A percentile compares a stretch with the other conserved stretches of the same genome.
Conservation (phyloP, 2,329 filamentous ascomycete genomes). For the Fonsecaea pugnacius region DNA sequence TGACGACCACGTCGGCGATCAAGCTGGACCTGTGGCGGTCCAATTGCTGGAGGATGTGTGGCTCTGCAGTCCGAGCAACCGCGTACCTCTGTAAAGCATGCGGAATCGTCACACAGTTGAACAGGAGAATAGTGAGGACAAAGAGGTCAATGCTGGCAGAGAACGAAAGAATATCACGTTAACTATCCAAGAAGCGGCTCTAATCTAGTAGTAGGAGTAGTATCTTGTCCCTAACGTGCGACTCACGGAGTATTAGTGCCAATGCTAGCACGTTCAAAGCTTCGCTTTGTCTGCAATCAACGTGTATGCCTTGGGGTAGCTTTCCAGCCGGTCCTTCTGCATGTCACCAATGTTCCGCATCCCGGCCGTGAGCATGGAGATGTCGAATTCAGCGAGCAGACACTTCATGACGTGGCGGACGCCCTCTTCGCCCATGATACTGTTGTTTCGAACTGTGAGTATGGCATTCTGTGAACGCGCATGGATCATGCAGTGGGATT, state of each 20-base stretch:
- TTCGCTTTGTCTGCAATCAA: conserved; percentile 46
- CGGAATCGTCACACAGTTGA: neutral
- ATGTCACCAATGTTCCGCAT: conserved; percentile 60
- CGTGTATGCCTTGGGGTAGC: conserved; percentile 49
- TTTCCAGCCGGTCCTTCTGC: conserved; percentile 46
- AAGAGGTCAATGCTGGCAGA: neutral
- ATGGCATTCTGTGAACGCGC: neutral
- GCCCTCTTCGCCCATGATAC: conserved; percentile 64
- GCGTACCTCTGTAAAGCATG: neutral
- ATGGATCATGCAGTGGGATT: neutral
- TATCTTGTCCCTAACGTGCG: neutral
- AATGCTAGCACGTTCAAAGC: conserved; percentile 17
- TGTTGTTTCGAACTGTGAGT: conserved; percentile 29
- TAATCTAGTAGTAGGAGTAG: neutral
- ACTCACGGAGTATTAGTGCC: neutral
- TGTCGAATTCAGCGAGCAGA: conserved; percentile 66
- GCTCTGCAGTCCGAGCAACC: neutral
- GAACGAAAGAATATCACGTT: neutral
- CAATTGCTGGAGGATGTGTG: neutral
- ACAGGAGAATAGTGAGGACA: neutral
- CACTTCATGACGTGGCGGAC: conserved; percentile 66
- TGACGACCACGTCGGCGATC: neutral
- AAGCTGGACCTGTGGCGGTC: neutral
- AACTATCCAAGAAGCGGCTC: neutral
- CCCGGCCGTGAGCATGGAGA: conserved; percentile 64